phyloP scores from a whole-genome alignment of 192 early-diverging fungal species.

The Rhizoclosmatium sp. region DNA sequence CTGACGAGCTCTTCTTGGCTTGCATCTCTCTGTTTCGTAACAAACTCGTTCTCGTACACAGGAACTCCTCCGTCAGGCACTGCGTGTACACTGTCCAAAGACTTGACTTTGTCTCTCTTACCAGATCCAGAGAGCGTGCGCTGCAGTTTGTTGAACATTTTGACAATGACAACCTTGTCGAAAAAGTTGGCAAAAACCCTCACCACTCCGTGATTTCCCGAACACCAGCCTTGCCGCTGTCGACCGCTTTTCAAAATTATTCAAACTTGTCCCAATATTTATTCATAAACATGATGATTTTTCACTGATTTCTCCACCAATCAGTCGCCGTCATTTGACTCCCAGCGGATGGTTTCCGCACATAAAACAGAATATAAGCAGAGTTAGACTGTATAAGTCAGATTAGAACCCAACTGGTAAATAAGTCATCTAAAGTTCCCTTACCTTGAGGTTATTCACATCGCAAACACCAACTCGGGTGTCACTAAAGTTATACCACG shows the following conservation, averaged over 20 bases:
- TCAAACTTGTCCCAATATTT: too few species aligned
- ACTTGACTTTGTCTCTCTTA: too few species aligned
- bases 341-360: conserved; percentile 27
- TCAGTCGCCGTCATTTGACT: conserved; percentile 28
- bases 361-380: conserved; percentile 73
- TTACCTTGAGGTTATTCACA: conserved; percentile 51
- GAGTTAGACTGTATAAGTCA: conserved; percentile 53
- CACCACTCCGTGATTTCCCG: too few species aligned
- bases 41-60: conserved; percentile 50
- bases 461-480: conserved; percentile 56
- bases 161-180: too few species aligned
- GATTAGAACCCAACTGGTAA: background rate
- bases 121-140: too few species aligned
- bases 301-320: conserved; percentile 42
- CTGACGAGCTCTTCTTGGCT: conserved; percentile 47
- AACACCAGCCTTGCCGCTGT: too few species aligned
- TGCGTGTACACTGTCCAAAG: too few species aligned
- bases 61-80: background rate
- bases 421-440: background rate
- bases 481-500: conserved; percentile 87
- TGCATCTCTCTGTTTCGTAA: conserved; percentile 39
- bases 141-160: too few species aligned
- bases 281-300: too few species aligned
- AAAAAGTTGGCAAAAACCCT: too few species aligned
- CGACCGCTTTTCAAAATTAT: too few species aligned